Conservation (phyloP, 108 stramenopile species). For the Cyclotella choctawhatcheeana region DNA sequence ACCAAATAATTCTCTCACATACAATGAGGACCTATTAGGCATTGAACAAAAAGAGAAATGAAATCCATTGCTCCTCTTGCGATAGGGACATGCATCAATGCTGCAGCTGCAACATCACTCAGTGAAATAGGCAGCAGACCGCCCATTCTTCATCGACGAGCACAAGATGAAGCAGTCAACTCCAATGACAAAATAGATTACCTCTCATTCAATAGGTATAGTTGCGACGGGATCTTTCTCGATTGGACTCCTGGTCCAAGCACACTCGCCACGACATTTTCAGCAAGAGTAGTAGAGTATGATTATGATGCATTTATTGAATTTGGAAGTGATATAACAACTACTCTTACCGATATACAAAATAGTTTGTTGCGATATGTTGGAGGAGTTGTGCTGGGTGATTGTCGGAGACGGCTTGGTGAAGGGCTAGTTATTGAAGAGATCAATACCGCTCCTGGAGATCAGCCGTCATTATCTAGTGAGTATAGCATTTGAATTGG, state of each 20-base stretch:
- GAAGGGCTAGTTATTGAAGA: conserved; percentile 22
- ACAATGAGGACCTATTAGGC: too few relatives aligned
- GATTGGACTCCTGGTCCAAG: conserved; percentile 8
- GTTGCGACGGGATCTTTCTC: conserved; percentile 26
- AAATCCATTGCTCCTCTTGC: not conserved
- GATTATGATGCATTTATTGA: conserved; percentile 31
- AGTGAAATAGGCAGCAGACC: not conserved
- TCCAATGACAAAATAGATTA: conserved; percentile 22
- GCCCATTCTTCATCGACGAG: not conserved
- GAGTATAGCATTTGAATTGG: not conserved
- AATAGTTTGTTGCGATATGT: conserved; percentile 17
- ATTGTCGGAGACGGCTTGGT: conserved; percentile 24
- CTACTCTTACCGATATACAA: conserved; percentile 17
- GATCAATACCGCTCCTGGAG: conserved; percentile 25
- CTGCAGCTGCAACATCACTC: not conserved
- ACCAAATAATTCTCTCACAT: too few relatives aligned
- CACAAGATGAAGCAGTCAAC: not conserved
- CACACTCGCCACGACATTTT: not conserved
- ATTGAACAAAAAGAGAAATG: not conserved
- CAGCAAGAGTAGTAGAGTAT: conserved; percentile 29
- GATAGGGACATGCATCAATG: not conserved
- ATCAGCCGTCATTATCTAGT: conserved; percentile 10
- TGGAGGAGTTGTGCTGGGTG: conserved; percentile 15
- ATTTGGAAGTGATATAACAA: conserved; percentile 15
- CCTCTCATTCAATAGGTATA: conserved; percentile 19